A percentile compares a stretch with the other conserved stretches of the same genome.
phyloP scores from a whole-genome alignment of 306 rosid genomes.

The Sphenostylis stenocarpa region DNA sequence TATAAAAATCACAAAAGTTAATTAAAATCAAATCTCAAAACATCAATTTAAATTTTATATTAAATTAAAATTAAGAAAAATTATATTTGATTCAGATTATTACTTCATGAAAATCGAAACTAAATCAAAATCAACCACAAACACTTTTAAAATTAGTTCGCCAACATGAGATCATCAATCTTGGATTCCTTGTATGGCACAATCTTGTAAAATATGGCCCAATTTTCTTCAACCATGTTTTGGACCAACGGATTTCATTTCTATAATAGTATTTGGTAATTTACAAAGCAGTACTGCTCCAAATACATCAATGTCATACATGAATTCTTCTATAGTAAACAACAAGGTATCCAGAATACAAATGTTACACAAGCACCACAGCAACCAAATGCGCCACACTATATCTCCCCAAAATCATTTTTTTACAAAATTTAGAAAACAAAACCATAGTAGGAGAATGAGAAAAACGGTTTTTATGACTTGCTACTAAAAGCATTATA shows the following conservation, averaged over 20 bases:
- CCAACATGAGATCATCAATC: background rate
- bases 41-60: too few species aligned
- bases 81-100: too few species aligned
- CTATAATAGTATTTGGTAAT: background rate
- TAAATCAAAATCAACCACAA: too few species aligned
- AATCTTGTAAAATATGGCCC: background rate
- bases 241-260: background rate
- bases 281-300: conserved; percentile 13
- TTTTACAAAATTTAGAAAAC: background rate
- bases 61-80: too few species aligned
- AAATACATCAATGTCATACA: background rate
- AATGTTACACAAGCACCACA: conserved; percentile 23
- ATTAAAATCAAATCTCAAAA: too few species aligned
- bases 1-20: too few species aligned
- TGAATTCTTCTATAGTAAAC: conserved; percentile 13
- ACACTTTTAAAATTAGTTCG: too few species aligned
- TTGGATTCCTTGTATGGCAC: conserved; percentile 19
- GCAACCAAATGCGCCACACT: background rate
- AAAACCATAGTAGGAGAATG: background rate
- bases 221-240: background rate
- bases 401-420: background rate
- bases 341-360: conserved; percentile 9
- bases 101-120: too few species aligned
- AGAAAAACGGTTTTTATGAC: conserved; percentile 13
- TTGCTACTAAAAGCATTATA: conserved; percentile 42